Conservation (phyloP, 2,329 filamentous ascomycete genomes). For the Penicillium sp. region DNA sequence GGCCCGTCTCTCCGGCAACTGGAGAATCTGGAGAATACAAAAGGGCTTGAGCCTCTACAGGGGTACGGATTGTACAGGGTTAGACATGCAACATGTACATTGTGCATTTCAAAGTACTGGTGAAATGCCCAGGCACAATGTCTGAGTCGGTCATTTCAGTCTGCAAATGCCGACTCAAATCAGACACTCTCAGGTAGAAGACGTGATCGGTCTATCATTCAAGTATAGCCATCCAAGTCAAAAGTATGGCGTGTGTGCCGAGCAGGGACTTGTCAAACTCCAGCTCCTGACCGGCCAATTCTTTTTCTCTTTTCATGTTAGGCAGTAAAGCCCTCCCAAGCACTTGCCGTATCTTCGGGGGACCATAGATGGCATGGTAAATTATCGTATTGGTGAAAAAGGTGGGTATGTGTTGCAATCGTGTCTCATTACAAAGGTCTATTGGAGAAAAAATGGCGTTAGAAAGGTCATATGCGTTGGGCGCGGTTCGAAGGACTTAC, state of each 20-base stretch:
- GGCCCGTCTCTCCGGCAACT: constrained; percentile 21
- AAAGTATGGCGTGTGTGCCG: background rate
- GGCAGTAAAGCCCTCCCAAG: background rate
- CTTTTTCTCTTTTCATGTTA: background rate
- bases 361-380: constrained; percentile 1
- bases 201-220: background rate
- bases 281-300: constrained; percentile 2
- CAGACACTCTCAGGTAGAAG: background rate
- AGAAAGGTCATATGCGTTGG: constrained; percentile 1
- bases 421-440: constrained; percentile 28
- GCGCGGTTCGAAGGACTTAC: constrained; percentile 23
- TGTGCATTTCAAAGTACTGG: constrained; percentile 1
- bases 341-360: background rate
- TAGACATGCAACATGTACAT: background rate
- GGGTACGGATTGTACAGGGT: constrained; percentile 1
- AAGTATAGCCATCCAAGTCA: background rate
- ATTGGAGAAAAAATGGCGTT: constrained; percentile 5
- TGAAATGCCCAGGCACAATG: background rate
- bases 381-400: constrained; percentile 12
- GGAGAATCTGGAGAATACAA: background rate
- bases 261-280: constrained; percentile 1
- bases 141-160: background rate
- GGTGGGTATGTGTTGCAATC: constrained; percentile 18
- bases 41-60: background rate
- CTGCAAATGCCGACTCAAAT: constrained; percentile 1